A percentile compares a stretch with the other conserved stretches of the same genome.
These are phyloP conservation scores for Flueggea neowawraea DNA, from an alignment of 441 rosid genomes.

Conservation along the genomic window DNA sequence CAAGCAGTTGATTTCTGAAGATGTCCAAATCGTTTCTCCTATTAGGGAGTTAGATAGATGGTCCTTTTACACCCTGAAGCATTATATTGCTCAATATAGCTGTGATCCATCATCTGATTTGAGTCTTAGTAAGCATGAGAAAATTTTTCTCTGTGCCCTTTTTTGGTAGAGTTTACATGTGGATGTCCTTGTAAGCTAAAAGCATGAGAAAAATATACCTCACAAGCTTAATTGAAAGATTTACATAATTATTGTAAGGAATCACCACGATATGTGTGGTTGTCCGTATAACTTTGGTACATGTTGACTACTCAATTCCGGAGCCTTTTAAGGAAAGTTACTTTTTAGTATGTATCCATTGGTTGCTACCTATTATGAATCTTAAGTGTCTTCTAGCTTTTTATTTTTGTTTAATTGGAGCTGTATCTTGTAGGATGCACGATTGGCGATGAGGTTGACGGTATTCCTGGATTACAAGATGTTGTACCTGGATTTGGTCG, in stretches of 20 bases:
- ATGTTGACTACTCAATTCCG: not conserved
- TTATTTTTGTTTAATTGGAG: constrained; percentile 1
- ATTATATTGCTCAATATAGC: constrained; percentile 71
- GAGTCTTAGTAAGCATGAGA: constrained; percentile 70
- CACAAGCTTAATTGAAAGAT: too few relatives aligned
- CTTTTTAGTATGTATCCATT: not conserved
- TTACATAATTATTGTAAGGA: too few relatives aligned
- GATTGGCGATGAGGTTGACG: constrained; percentile 91
- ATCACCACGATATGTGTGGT: too few relatives aligned
- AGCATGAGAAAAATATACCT: too few relatives aligned
- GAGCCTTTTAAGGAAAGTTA: not conserved
- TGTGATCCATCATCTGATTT: constrained; percentile 82
- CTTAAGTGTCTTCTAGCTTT: not conserved
- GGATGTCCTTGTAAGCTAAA: too few relatives aligned
- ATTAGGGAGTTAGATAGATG: constrained; percentile 65
- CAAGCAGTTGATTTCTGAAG: constrained; percentile 87
- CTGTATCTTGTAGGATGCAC: constrained; percentile 55
- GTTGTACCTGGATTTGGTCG: constrained; percentile 83
- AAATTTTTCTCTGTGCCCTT: not conserved
- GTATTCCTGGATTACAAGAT: constrained; percentile 83
- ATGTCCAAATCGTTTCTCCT: constrained; percentile 89
- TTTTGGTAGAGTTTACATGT: not conserved
- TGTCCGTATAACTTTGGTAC: too few relatives aligned
- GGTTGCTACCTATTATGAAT: not conserved
- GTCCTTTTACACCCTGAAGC: constrained; percentile 87